Evolutionary conservation across 2,329 filamentous ascomycete species (phyloP), one percentile per base, ranked within the genome.

Genomic region (Xylariales sp.): DNA sequence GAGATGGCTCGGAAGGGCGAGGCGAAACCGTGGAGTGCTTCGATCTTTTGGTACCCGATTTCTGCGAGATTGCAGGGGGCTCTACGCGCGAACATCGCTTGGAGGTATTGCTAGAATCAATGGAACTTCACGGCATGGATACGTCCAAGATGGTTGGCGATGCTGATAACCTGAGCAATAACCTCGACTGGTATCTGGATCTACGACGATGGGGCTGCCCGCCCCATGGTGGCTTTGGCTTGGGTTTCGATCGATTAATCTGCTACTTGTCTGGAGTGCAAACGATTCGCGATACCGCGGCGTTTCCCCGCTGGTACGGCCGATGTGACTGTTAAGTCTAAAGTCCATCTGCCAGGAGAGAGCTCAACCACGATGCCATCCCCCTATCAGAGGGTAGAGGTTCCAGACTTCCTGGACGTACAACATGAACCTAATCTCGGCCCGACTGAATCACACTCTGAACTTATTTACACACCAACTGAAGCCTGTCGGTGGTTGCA

Each of bases 171-270:
- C 30, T 42, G 25, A 48, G 40, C 30, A 53, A 54, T 38, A 66
- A 67, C 43, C 62, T 95, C 38, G 77, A 83, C 49, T 96, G 90
- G 90, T 96, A 95, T 57, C 69, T 88, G 17, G 89, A 96, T 59
- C 72, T 96, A 43, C 81, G 90, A 43, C 81, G 84, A 48, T 96
- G 88, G 77, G 90, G 90, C n/a, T 90, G 84, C 49, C 87, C 88
- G 40, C 88, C 88, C 24, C 90, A 95, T 53, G 90, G 90, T 29
- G 90, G 90, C 1, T 96, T 95, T 57, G 90, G 90, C 3, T 61
- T 96, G 40, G 90, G 90, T 7, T 94, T 95, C 56, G 90, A 96
- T 68, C 78, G 90, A 39, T 73, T 95, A 46, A 63, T 95, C 50
- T 83, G 84, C 55, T 95, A 95, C 64, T 70, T 96, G 39, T 78